phyloP scores from a whole-genome alignment of 2,329 filamentous ascomycete genomes.

The Hymenoscyphus infarciens region DNA sequence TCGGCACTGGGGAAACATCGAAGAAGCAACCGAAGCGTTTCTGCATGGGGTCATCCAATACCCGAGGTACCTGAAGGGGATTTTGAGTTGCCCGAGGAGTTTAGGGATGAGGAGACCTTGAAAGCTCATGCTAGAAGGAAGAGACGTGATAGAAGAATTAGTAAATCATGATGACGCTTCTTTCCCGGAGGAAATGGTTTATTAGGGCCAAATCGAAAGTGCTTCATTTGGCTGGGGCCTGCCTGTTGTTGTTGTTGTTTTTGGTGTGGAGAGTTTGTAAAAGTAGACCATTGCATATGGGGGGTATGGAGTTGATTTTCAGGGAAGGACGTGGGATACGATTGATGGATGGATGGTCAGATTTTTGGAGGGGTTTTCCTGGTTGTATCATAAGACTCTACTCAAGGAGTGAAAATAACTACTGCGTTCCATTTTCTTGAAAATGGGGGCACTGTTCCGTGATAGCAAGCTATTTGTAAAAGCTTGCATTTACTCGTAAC shows the following conservation, averaged over 20 bases:
- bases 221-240: constrained; percentile 34
- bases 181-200: constrained; percentile 7
- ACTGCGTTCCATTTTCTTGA: background rate
- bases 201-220: constrained; percentile 34
- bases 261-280: constrained; percentile 15
- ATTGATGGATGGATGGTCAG: background rate
- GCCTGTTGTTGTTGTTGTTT: background rate
- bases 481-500: too few species aligned
- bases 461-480: too few species aligned
- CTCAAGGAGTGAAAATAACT: background rate
- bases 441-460: background rate
- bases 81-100: constrained; percentile 67
- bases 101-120: constrained; percentile 45
- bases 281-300: constrained; percentile 12
- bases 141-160: constrained; percentile 40
- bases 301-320: constrained; percentile 11
- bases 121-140: constrained; percentile 60
- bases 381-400: constrained; percentile 16
- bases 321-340: background rate
- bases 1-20: constrained; percentile 71
- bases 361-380: background rate
- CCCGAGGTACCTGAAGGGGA: constrained; percentile 69
- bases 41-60: constrained; percentile 78
- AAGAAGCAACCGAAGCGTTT: constrained; percentile 63
- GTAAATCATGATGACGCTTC: constrained; percentile 19